phyloP scores from a whole-genome alignment of 495 filamentous ascomycete species.

The Hypoxylon rickii region DNA sequence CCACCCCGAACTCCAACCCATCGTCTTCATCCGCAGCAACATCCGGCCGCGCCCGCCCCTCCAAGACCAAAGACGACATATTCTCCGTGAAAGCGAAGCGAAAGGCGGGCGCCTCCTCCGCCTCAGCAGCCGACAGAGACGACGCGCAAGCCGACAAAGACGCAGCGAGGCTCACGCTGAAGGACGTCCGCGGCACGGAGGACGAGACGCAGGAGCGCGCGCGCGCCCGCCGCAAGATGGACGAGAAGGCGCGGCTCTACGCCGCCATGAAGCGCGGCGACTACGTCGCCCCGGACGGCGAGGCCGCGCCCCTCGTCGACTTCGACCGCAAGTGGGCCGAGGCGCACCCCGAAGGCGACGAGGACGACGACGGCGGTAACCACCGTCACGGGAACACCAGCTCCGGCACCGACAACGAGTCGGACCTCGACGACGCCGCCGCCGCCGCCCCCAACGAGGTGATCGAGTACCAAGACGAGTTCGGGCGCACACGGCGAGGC shows the following conservation, averaged over 20 bases:
- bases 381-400: conserved; percentile 40
- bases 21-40: conserved; percentile 42
- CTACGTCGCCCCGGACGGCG: conserved; percentile 59
- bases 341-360: conserved; percentile 46
- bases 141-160: conserved; percentile 9
- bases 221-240: conserved; percentile 76
- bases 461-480: conserved; percentile 86
- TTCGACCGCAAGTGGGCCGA: conserved; percentile 96
- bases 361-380: conserved; percentile 39
- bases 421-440: conserved; percentile 44
- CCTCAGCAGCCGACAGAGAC: background rate
- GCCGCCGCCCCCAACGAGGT: conserved; percentile 54
- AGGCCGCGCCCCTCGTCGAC: conserved; percentile 71
- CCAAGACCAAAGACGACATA: conserved; percentile 71
- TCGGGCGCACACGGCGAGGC: conserved; percentile 74
- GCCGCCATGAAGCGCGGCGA: conserved; percentile 79
- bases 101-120: conserved; percentile 38
- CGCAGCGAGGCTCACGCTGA: conserved; percentile 44
- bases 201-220: conserved; percentile 50
- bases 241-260: conserved; percentile 85
- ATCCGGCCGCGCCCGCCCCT: conserved; percentile 66
- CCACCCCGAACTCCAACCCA: conserved; percentile 49
- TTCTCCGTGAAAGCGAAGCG: conserved; percentile 74
- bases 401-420: conserved; percentile 43
- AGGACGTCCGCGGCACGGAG: conserved; percentile 47